Percentiles rank a stretch among this genome's conserved stretches.
Conservation (phyloP, 1,284 basidiomycete genomes). For the Microbotryum scabiosae region DNA sequence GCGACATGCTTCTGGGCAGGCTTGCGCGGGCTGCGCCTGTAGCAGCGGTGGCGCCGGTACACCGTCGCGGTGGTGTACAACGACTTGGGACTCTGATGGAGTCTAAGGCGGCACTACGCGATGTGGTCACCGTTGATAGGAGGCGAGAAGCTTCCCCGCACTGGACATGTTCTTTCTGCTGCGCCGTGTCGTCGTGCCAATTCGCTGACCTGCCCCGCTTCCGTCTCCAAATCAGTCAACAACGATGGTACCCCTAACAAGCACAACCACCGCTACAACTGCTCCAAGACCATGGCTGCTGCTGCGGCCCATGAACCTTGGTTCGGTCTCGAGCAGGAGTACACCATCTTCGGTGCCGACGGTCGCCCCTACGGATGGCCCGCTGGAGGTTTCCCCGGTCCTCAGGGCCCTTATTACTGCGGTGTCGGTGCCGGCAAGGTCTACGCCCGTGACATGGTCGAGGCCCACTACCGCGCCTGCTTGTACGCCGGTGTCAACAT, state of each 20-base stretch:
- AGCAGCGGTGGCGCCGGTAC: too few relatives aligned
- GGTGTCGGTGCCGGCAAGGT: constrained; percentile 99
- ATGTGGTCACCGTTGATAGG: too few relatives aligned
- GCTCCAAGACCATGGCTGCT: constrained; percentile 78
- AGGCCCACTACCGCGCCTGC: constrained; percentile 95
- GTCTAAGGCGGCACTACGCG: too few relatives aligned
- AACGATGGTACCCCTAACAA: constrained; percentile 97
- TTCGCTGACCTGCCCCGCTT: not conserved
- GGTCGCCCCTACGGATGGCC: constrained; percentile 93
- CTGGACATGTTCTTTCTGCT: not conserved
- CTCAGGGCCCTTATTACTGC: constrained; percentile 99
- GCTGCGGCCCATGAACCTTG: constrained; percentile 73
- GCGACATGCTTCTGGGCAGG: too few relatives aligned
- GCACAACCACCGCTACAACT: constrained; percentile 71
- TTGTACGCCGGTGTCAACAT: constrained; percentile 96
- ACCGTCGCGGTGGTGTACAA: too few relatives aligned
- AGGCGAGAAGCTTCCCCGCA: too few relatives aligned
- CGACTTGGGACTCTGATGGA: too few relatives aligned
- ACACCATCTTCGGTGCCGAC: constrained; percentile 93
- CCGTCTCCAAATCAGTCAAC: constrained; percentile 53
- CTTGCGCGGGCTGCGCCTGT: too few relatives aligned
- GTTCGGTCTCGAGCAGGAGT: constrained; percentile 86
- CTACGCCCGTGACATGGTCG: constrained; percentile 95
- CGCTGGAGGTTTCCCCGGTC: constrained; percentile 87
- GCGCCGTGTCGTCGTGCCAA: not conserved